Evolutionary conservation across 2,329 filamentous ascomycete species (phyloP).

Genomic region (Penicillium rolfsii): DNA sequence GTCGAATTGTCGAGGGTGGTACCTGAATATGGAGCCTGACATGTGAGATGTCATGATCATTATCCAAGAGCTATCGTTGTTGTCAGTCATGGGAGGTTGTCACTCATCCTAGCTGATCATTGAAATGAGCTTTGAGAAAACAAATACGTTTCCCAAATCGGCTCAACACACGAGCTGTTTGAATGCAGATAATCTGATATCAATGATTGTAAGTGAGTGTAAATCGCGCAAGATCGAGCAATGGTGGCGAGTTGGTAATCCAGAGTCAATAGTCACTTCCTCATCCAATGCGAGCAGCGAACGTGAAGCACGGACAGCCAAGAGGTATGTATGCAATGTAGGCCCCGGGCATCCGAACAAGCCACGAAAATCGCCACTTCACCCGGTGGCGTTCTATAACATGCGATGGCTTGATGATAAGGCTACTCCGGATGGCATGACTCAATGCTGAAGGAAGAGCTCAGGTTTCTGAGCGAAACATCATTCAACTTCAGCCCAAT

Average conservation of each 20-base stretch:
- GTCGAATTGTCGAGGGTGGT: constrained; percentile 11
- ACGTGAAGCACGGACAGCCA: constrained; percentile 6
- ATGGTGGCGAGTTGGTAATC: constrained; percentile 14
- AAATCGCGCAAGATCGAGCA: not conserved
- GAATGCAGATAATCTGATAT: not conserved
- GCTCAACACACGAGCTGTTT: constrained; percentile 6
- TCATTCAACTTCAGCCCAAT: constrained; percentile 15
- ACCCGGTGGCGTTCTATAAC: constrained; percentile 13
- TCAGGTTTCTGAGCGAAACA: constrained; percentile 15
- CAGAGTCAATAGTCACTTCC: constrained; percentile 3
- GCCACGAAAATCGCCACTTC: constrained; percentile 24
- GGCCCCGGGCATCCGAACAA: constrained; percentile 5
- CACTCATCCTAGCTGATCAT: not conserved
- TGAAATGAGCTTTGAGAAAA: not conserved
- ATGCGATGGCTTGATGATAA: constrained; percentile 5
- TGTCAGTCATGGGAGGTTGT: not conserved
- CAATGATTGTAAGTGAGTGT: not conserved
- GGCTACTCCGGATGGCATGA: constrained; percentile 23
- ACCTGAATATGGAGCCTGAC: constrained; percentile 15
- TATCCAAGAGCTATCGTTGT: not conserved
- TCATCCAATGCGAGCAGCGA: not conserved
- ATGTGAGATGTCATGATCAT: constrained; percentile 8
- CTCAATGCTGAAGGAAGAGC: constrained; percentile 20
- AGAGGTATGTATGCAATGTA: constrained; percentile 17
- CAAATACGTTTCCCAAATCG: not conserved